Evolutionary conservation across 2,329 filamentous ascomycete species (phyloP), one percentile per base, ranked within the genome.

Genomic region (Aureobasidium leucospermi): DNA sequence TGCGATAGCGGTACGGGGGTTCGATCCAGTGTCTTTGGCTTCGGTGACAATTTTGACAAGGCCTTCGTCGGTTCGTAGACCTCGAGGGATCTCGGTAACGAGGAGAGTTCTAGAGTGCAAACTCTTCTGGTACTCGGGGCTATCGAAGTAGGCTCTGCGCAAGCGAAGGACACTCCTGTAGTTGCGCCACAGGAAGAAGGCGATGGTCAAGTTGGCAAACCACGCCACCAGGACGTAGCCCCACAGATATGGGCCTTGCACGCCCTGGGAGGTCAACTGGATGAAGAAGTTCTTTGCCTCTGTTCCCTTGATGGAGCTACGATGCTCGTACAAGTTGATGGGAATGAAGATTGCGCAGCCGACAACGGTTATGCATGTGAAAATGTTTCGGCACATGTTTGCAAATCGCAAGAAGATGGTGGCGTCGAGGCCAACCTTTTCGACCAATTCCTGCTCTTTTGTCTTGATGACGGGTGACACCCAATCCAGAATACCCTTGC

Each of bases 361-460:
- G 34, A 95, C 73, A 6, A 96, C 64, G 31, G 85, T 82, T 59
- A 96, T 75, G 7, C 83, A 75, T 31, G 88, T 70, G 70, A 97
- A 96, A 64, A 97, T 89, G 71, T 96, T 94, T 62, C 94, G 86
- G 69, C 89, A 89, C 94, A 99, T 97, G 65, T 86, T 82, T 52
- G 86, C 84, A 68, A 96, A 92, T 56, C 93, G 86, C 65, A 99
- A 78, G 72, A 99, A 97, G 49, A 99, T 77, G 8, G 89, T 88
- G 8, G 92, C 94, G 74, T 99, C 94, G 77, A 99, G 79, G 52
- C 94, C 94, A 41, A 96, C 86, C 67, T 88, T 85, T n/a, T 88
- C 81, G 28, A 96, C 81, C 63, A 96, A 74, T 13, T 89, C 81
- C 59, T 85, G 77, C 76, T 99, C 94, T 61, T 83, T 86, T 13